Evolutionary conservation across 106 monocot species (phyloP), one percentile per base, ranked within the genome.

Genomic region (Phalaenopsis equestris): DNA sequence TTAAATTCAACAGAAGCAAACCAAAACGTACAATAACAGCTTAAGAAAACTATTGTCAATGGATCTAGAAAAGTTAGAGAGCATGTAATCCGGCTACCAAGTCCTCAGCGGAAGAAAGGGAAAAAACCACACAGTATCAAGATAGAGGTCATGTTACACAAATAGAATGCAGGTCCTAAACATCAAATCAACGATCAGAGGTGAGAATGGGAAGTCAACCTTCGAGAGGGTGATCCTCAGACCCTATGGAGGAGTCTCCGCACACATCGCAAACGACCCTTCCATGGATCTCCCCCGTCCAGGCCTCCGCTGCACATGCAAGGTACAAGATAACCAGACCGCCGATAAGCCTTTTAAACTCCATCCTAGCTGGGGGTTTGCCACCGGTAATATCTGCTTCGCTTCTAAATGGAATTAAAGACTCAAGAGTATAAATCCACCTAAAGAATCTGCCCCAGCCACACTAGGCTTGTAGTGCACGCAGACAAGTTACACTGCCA

Each of bases 281-380:
- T 42, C 96, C 93, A n/a, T 82, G 91, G 87, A 96, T 87, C 86
- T 91, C 93, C 15, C 96, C 96, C 36, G 96, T 96, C 93, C 96
- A 96, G 5, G 89, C 90, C 67, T 78, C 87, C 46, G 79, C 84
- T 10, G 77, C 42, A 73, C 82, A 79, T 16, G 65, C 36, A 12
- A 68, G 5, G 17, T 64, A 41, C 75, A 75, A n/a, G 43, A 81
- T 23, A 21, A 75, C 39, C 11, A 70, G 70, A 19, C 36, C 39
- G 14, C 37, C 1, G 5, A 70, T 70, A 39, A 14, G 70, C 70
- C 23, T 36, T 9, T 12, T 10, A 70, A 70, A 39, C 39, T 70
- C 15, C 70, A 70, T 70, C 14, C 37, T 70, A 11, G 2, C 38
- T 10, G 9, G 5, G 64, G 24, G 6, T 24, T 65, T 2, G 52